A percentile compares a stretch with the other conserved stretches of the same genome.
phyloP scores from a whole-genome alignment of 2,329 filamentous ascomycete genomes.

The Talaromyces sp. region DNA sequence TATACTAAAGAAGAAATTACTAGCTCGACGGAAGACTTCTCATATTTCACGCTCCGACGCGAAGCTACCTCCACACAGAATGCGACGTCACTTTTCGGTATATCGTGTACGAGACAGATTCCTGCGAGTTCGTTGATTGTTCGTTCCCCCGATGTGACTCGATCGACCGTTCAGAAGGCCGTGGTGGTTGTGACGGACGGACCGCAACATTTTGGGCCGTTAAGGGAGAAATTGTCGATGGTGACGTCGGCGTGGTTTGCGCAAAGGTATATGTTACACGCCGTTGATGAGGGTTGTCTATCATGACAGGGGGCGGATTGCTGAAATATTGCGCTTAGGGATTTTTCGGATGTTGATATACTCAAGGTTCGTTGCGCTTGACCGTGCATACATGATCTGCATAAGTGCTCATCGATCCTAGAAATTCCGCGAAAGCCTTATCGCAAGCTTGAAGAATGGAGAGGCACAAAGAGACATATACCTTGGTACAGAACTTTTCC shows the following conservation, averaged over 20 bases:
- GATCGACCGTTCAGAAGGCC: conserved; percentile 95
- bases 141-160: conserved; percentile 84
- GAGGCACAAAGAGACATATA: conserved; percentile 81
- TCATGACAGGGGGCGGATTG: background rate
- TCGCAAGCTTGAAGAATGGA: conserved; percentile 56
- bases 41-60: conserved; percentile 88
- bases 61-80: conserved; percentile 38
- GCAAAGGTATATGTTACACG: conserved; percentile 58
- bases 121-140: conserved; percentile 74
- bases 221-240: conserved; percentile 83
- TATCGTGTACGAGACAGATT: conserved; percentile 90
- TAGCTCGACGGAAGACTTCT: conserved; percentile 91
- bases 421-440: conserved; percentile 86
- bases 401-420: conserved; percentile 40
- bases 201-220: conserved; percentile 83
- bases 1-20: background rate
- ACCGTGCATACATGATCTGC: background rate
- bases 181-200: conserved; percentile 93
- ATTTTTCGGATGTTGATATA: conserved; percentile 91
- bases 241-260: conserved; percentile 97
- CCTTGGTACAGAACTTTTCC: conserved; percentile 61
- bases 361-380: conserved; percentile 54
- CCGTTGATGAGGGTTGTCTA: background rate
- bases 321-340: conserved; percentile 44
- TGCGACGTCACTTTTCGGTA: conserved; percentile 86